Percentiles rank a stretch among this genome's conserved stretches.
These are phyloP conservation scores for Volvox reticuliferus DNA, from an alignment of 139 green algal species.

Conservation along the genomic window DNA sequence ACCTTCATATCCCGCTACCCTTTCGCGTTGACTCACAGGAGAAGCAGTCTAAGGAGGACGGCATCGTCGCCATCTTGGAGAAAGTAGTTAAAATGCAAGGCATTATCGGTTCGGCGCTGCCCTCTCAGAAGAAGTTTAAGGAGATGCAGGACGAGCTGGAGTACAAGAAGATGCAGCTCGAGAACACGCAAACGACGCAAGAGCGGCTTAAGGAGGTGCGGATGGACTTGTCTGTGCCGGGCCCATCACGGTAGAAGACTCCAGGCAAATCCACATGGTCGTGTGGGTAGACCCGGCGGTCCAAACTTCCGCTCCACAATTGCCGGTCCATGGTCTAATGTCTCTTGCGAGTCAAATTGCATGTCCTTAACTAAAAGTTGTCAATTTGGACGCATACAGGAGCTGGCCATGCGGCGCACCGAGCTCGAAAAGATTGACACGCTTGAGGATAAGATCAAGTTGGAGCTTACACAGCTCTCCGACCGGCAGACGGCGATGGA, in stretches of 20 bases:
- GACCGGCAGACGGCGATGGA: conserved; percentile 59
- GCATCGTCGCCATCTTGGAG: conserved; percentile 65
- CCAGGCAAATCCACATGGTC: too few species aligned
- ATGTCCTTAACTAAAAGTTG: too few species aligned
- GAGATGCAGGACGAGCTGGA: conserved; percentile 80
- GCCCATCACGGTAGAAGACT: too few species aligned
- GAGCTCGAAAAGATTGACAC: conserved; percentile 70
- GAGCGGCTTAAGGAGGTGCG: conserved; percentile 62
- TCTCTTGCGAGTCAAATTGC: too few species aligned
- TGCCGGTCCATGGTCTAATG: too few species aligned
- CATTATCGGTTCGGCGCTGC: conserved; percentile 50
- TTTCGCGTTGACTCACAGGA: background rate
- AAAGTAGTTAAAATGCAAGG: conserved; percentile 64
- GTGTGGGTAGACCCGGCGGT: too few species aligned
- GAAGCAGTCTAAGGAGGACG: conserved; percentile 56
- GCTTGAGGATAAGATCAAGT: conserved; percentile 68
- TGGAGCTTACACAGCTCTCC: conserved; percentile 60
- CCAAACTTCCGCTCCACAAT: too few species aligned
- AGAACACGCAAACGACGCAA: conserved; percentile 68
- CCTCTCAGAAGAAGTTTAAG: conserved; percentile 67
- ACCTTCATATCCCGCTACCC: too few species aligned
- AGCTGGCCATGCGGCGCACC: conserved; percentile 58
- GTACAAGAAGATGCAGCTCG: conserved; percentile 79
- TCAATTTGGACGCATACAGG: background rate
- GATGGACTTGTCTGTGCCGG: too few species aligned